phyloP scores from a whole-genome alignment of 78 protist genomes.

The Diacronema lutheri region DNA sequence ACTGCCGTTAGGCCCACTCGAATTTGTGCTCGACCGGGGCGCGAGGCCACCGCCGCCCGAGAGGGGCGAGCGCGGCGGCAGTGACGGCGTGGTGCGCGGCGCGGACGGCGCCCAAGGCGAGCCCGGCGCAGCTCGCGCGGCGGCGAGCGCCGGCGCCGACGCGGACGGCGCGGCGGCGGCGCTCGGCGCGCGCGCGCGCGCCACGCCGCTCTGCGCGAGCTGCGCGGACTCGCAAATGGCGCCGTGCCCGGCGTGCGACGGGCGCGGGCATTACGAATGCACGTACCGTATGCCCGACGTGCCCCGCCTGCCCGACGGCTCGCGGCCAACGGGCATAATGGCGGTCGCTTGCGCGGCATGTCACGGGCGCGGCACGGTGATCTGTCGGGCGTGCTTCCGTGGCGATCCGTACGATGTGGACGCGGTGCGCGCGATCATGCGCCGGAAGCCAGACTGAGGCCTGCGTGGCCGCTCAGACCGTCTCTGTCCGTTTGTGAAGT shows the following conservation, averaged over 20 bases:
- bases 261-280: neutral
- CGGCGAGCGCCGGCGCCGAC: no score
- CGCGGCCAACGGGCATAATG: no score
- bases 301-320: no score
- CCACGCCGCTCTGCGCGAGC: neutral
- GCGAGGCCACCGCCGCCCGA: no score
- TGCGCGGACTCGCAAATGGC: neutral
- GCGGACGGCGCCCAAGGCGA: no score
- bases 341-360: neutral
- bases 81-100: no score
- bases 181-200: no score
- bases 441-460: neutral
- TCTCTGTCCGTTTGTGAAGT: no score
- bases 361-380: neutral
- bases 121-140: neutral
- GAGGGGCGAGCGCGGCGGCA: no score
- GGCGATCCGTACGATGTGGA: neutral
- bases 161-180: no score
- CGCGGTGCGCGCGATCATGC: neutral
- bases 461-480: no score
- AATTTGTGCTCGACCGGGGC: slow-evolving; percentile 6
- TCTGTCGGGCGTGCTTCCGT: neutral
- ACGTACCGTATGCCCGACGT: neutral
- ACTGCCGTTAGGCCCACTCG: neutral
- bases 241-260: neutral